phyloP scores from a whole-genome alignment of 1,284 basidiomycete genomes.

The Cryptococcus sp. region DNA sequence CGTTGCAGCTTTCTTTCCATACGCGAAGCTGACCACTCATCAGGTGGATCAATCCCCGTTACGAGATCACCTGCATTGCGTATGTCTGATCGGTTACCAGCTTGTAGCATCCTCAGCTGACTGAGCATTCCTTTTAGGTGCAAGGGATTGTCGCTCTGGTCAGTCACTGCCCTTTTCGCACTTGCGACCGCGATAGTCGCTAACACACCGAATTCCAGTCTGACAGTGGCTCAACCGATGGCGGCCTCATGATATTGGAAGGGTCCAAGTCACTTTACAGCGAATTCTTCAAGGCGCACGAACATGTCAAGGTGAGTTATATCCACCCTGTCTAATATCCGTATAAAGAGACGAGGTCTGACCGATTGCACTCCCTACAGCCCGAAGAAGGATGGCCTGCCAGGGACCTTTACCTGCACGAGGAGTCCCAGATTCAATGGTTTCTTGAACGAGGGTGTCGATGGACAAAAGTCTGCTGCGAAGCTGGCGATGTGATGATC shows the following conservation, averaged over 20 bases:
- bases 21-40: neutral
- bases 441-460: conserved; percentile 36
- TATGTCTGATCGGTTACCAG: conserved; percentile 43
- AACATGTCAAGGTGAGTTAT: conserved; percentile 21
- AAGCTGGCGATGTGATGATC: conserved; percentile 32
- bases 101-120: no score
- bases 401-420: conserved; percentile 15
- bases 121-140: conserved; percentile 1
- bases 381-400: conserved; percentile 33
- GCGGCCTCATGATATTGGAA: conserved; percentile 18
- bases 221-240: conserved; percentile 24
- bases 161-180: neutral
- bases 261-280: conserved; percentile 4
- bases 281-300: conserved; percentile 14
- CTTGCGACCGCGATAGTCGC: no score
- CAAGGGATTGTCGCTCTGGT: conserved; percentile 25
- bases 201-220: conserved; percentile 17
- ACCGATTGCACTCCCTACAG: neutral
- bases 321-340: no score
- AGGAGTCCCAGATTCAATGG: conserved; percentile 33
- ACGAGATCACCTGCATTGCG: conserved; percentile 1
- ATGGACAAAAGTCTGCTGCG: conserved; percentile 30
- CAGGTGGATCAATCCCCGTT: conserved; percentile 31
- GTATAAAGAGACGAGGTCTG: no score
- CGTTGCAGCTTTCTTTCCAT: conserved; percentile 35